Evolutionary conservation across 2,329 filamentous ascomycete genomes (phyloP).

Genomic region (Pyrenophora graminea): DNA sequence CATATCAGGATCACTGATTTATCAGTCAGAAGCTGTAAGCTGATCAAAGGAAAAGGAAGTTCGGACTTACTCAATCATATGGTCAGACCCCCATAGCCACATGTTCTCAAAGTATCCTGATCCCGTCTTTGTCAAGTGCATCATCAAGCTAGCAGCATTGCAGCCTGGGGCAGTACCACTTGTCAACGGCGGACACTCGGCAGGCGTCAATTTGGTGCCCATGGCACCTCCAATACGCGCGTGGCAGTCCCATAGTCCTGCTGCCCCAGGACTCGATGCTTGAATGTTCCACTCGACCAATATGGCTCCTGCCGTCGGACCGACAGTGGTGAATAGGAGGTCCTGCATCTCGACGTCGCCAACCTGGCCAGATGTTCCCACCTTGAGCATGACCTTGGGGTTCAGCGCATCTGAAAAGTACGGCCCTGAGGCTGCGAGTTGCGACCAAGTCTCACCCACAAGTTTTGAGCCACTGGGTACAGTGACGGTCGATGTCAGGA

Average conservation of each 20-base stretch:
- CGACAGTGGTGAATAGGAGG: slow-evolving; percentile 47
- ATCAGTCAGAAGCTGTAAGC: background rate
- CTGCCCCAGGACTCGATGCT: slow-evolving; percentile 4
- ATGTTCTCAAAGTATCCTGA: background rate
- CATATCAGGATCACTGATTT: slow-evolving; percentile 19
- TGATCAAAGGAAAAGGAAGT: too few species aligned
- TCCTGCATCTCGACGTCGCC: slow-evolving; percentile 26
- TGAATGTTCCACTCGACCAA: slow-evolving; percentile 72
- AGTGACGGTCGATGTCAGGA: slow-evolving; percentile 19
- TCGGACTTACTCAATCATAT: background rate
- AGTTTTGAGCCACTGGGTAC: slow-evolving; percentile 18
- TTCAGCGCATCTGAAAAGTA: slow-evolving; percentile 20
- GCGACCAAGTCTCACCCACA: slow-evolving; percentile 23
- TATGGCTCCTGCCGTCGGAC: slow-evolving; percentile 66
- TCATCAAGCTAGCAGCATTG: slow-evolving; percentile 61
- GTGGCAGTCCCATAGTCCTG: slow-evolving; percentile 22
- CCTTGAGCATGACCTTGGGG: slow-evolving; percentile 20
- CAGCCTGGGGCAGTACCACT: slow-evolving; percentile 58
- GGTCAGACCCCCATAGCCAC: background rate
- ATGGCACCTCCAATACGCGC: slow-evolving; percentile 67
- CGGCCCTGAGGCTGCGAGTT: slow-evolving; percentile 18
- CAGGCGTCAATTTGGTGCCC: slow-evolving; percentile 74
- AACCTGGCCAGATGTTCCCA: slow-evolving; percentile 21
- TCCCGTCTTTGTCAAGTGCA: background rate
- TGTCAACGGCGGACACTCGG: slow-evolving; percentile 68